phyloP scores from a whole-genome alignment of 2,329 filamentous ascomycete genomes.

The Xylaria sp. region DNA sequence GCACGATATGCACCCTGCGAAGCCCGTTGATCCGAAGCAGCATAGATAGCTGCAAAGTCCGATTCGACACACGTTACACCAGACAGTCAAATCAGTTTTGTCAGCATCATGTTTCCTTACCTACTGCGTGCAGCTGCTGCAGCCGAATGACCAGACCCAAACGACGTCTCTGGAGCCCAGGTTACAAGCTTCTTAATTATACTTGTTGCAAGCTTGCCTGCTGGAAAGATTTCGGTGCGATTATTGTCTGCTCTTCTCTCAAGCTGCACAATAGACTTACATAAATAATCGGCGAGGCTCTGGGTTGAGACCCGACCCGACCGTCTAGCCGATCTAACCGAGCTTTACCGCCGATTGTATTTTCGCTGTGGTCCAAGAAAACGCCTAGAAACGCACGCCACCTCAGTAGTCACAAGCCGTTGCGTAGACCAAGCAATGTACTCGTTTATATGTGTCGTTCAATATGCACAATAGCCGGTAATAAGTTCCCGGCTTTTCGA shows the following conservation, averaged over 20 bases:
- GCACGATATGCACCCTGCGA: conserved; percentile 1
- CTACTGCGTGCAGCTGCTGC: conserved; percentile 16
- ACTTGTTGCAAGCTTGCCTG: neutral
- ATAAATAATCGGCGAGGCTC: neutral
- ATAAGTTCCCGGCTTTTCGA: neutral
- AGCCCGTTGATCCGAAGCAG: conserved; percentile 23
- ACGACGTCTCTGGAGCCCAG: neutral
- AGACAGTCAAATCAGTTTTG: neutral
- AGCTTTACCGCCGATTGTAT: neutral
- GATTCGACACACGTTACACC: conserved; percentile 8
- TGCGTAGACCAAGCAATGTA: neutral
- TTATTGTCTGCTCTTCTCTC: neutral
- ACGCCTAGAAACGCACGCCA: neutral
- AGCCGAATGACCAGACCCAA: conserved; percentile 9
- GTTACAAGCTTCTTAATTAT: neutral
- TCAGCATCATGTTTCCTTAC: conserved; percentile 22
- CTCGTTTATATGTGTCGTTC: neutral
- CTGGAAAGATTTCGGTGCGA: neutral
- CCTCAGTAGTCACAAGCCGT: no score
- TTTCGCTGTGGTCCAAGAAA: neutral
- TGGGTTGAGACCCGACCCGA: neutral
- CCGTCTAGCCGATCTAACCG: neutral
- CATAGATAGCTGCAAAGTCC: conserved; percentile 4
- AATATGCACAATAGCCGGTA: neutral
- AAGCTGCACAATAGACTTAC: neutral